Conservation (phyloP, 1,139 yeast species). For the Diutina catenulata region DNA sequence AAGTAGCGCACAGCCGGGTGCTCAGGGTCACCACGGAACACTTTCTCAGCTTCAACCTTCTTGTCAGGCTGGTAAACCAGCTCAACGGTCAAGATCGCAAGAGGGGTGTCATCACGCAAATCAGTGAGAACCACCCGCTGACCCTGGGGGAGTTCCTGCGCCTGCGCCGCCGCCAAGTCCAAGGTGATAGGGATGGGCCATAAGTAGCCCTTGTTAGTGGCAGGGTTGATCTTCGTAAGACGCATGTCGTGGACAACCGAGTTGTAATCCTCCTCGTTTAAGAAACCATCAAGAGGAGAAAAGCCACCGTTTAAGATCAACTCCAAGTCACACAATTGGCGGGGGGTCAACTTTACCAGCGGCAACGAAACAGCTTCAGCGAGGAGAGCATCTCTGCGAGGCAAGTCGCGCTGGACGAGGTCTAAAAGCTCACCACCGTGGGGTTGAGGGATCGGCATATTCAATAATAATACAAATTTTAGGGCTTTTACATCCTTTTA, state of each 20-base stretch:
- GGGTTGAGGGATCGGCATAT: conserved; percentile 62
- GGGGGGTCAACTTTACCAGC: conserved; percentile 55
- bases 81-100: conserved; percentile 71
- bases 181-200: conserved; percentile 93
- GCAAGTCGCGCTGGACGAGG: conserved; percentile 61
- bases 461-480: too few species aligned
- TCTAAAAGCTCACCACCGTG: conserved; percentile 90
- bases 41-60: conserved; percentile 65
- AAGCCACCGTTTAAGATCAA: conserved; percentile 89
- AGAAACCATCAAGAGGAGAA: conserved; percentile 82
- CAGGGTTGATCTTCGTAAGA: conserved; percentile 30
- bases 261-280: conserved; percentile 68
- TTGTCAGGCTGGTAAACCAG: conserved; percentile 81
- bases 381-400: background rate
- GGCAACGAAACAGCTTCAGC: conserved; percentile 22
- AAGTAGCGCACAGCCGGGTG: conserved; percentile 86
- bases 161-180: conserved; percentile 52
- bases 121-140: conserved; percentile 68
- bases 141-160: conserved; percentile 38
- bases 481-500: too few species aligned
- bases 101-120: conserved; percentile 67
- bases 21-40: conserved; percentile 94
- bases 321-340: conserved; percentile 91
- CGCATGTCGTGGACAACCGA: conserved; percentile 73
- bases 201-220: conserved; percentile 47